phyloP scores from a whole-genome alignment of 257 asterid species.

The Solanum virginianum region DNA sequence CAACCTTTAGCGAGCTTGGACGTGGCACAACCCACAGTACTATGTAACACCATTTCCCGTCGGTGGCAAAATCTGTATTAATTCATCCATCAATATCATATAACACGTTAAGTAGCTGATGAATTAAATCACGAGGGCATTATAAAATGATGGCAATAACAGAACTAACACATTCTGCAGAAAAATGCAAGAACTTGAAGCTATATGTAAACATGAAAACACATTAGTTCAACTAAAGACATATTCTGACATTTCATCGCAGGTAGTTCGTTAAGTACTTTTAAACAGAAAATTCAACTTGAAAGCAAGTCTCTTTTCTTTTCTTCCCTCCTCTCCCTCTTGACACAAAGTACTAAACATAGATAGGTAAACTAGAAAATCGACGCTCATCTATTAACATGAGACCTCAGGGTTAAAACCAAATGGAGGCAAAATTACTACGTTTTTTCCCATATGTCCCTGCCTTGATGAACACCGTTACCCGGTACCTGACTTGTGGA shows the following conservation, averaged over 20 bases:
- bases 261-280: background rate
- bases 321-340: background rate
- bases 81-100: background rate
- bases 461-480: background rate
- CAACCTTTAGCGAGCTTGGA: slow-evolving; percentile 21
- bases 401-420: background rate
- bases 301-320: background rate
- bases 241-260: background rate
- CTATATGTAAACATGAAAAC: background rate
- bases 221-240: background rate
- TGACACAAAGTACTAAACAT: background rate
- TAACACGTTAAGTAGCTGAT: background rate
- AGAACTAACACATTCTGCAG: background rate
- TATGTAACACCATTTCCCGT: slow-evolving; percentile 50
- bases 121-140: background rate
- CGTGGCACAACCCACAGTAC: slow-evolving; percentile 39
- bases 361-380: background rate
- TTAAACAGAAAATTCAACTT: background rate
- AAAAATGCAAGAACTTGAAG: background rate
- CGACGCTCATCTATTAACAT: background rate
- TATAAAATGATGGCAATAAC: background rate
- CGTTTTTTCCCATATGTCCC: background rate
- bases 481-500: background rate
- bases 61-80: slow-evolving; percentile 38
- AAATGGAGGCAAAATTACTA: background rate